A percentile compares a stretch with the other conserved stretches of the same genome.
phyloP scores from a whole-genome alignment of 2,329 filamentous ascomycete genomes.

The Huntiella abstrusa region DNA sequence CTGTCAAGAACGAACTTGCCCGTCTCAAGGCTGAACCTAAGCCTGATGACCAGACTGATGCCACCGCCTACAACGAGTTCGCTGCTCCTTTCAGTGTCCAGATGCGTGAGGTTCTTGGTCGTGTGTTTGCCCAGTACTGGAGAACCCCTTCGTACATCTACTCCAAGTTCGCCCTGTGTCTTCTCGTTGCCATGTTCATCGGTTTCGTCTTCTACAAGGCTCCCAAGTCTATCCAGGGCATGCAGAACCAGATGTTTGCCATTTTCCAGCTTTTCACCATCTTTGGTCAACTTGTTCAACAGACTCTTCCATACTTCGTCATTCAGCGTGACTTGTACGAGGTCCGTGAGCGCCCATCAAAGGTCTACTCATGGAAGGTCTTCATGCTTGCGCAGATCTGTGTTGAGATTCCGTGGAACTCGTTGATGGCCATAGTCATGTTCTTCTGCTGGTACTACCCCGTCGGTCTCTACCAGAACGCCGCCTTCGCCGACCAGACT shows the following conservation, averaged over 20 bases:
- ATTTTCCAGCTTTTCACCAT: constrained; percentile 72
- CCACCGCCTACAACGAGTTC: constrained; percentile 49
- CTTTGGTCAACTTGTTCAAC: constrained; percentile 61
- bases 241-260: constrained; percentile 74
- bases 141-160: constrained; percentile 79
- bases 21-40: constrained; percentile 34
- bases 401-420: constrained; percentile 74
- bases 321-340: constrained; percentile 68
- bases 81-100: constrained; percentile 56
- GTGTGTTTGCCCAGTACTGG: constrained; percentile 86
- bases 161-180: constrained; percentile 53
- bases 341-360: constrained; percentile 65
- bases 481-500: constrained; percentile 38
- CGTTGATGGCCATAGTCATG: constrained; percentile 55
- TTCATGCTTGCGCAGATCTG: constrained; percentile 72
- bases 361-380: constrained; percentile 69
- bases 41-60: constrained; percentile 18
- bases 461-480: constrained; percentile 57
- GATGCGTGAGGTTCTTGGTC: constrained; percentile 45
- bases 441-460: constrained; percentile 77
- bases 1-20: constrained; percentile 37
- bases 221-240: constrained; percentile 52
- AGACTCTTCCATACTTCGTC: constrained; percentile 75
- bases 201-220: constrained; percentile 65
- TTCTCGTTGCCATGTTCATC: constrained; percentile 51